Conservation (phyloP, 805 yeast genomes). For the Candida maesae region DNA sequence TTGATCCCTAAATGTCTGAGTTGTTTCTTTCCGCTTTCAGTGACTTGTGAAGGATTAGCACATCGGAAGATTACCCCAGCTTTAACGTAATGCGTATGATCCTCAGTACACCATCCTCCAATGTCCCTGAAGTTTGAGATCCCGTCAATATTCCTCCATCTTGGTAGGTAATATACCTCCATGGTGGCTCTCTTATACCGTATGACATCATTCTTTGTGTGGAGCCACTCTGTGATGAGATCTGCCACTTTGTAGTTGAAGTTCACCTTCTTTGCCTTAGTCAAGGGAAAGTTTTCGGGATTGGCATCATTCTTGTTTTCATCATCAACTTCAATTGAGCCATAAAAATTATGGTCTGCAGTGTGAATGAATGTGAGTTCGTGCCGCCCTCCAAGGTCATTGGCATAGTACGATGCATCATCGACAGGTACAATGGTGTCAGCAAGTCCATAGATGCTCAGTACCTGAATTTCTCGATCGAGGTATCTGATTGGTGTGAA, state of each 20-base stretch:
- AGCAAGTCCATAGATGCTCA: constrained; percentile 66
- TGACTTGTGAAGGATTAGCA: constrained; percentile 54
- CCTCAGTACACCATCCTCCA: constrained; percentile 62
- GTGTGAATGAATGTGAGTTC: constrained; percentile 51
- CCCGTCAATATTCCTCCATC: constrained; percentile 66
- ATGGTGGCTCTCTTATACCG: constrained; percentile 43
- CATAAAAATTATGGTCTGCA: constrained; percentile 84
- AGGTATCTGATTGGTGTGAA: constrained; percentile 40
- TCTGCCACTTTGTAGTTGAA: constrained; percentile 54
- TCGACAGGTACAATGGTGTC: constrained; percentile 64
- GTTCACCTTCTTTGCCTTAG: constrained; percentile 45
- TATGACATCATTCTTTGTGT: constrained; percentile 44
- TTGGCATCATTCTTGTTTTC: constrained; percentile 30
- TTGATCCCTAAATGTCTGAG: constrained; percentile 39
- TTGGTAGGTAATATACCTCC: constrained; percentile 37
- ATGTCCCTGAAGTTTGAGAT: constrained; percentile 72
- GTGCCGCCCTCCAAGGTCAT: constrained; percentile 53
- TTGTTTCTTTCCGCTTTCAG: constrained; percentile 46
- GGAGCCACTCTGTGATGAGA: constrained; percentile 45
- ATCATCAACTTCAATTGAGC: constrained; percentile 37
- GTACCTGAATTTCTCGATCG: constrained; percentile 46
- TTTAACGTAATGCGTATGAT: constrained; percentile 40
- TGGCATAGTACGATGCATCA: constrained; percentile 59
- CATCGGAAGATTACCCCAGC: constrained; percentile 57
- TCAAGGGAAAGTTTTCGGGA: constrained; percentile 44